Base-by-base conservation (phyloP, 192 early-diverging fungal genomes). In the Backusella australiensis region DNA sequence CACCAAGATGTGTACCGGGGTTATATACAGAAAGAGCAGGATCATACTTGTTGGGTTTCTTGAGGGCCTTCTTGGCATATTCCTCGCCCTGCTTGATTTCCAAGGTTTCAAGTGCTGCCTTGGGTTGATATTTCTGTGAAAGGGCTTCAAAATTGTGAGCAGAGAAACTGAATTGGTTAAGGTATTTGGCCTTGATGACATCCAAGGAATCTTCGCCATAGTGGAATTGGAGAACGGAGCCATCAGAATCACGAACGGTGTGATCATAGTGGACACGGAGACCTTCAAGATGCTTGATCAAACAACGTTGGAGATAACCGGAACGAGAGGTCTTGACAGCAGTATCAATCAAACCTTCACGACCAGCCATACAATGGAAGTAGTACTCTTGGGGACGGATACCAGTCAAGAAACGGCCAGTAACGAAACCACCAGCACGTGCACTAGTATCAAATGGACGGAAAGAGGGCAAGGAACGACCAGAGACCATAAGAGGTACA, bases 271-370 rank as follows among this genome's bases (percentile, higher is more conserved):
- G 92, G 0, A 99, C 97, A 59, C 85, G 85, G 59, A 99, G 86
- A 65, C 97, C 95, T 88, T 99, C 98, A 81, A 99, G 82, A 76
- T 97, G 96, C 89, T 99, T 99, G 81, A 99, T 97, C 75, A 99
- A 89, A 88, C 98, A 99, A 80, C 98, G 94, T 84, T 99, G 98
- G 74, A 99, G 85, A 81, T 99, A 99, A 38, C 98, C 98, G 17
- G 98, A 99, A 75, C 96, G 92, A 63, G 97, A 96, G 0, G 98
- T 99, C 87, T 99, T 99, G 82, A 99, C 98, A 74, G 98, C 98
- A 8, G 98, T 99, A 88, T 99, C 98, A 72, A 99, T 99, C n/a
- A 99, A 86, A 74, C 98, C 98, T 89, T 99, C 98, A 85, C 98
- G 94, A 79, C 98, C 98, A 74, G 97, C 97, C 98, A 99, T 99